Base-by-base conservation (phyloP, 441 rosid genomes). In the Erysimum cheiri region DNA sequence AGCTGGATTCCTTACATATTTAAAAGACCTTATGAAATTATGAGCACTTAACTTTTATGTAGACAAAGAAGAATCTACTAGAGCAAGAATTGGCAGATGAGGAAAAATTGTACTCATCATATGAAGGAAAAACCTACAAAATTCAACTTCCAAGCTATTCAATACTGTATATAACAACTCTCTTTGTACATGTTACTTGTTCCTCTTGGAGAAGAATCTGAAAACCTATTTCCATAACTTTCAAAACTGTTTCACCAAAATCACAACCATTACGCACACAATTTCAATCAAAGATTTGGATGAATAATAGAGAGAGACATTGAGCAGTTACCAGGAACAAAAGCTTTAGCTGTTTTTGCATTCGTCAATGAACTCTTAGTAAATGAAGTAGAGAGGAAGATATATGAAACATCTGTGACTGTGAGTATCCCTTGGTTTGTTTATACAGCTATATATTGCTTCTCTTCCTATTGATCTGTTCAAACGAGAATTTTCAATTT, bases 141-240 rank as follows among this genome's bases (percentile, higher is more conserved):
- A n/a, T n/a, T n/a, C n/a, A n/a, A n/a, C 35, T 13, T 32, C n/a
- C 40, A 63, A 24, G 37, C 19, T 28, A 53, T 24, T 53, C 31
- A 67, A 7, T 62, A 63, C n/a, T 54, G 88, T 79, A 92, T n/a
- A 60, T 66, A 90, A 95, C 8, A 95, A 77, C 82, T 90, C 98
- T 66, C 98, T 83, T 77, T 90, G 97, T 0, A n/a, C n/a, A n/a
- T n/a, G 95, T 89, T 8, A 85, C 88, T 73, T 83, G 78, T 79
- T 95, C 90, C 33, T 83, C 93, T 71, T 85, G 88, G 29, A 80
- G 72, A 76, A 95, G 87, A 76, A 87, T 82, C 75, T 83, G 82
- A 69, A 78, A 86, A 74, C 99, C 92, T 62, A 85, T 78, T 70
- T 85, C 97, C 97, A 86, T 92, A 64, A 89, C 82, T 82, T 95